Percentiles rank a stretch among this genome's conserved stretches.
These are phyloP conservation scores for Penicillium canariense DNA, from an alignment of 495 filamentous ascomycete species.

Conservation along the genomic window DNA sequence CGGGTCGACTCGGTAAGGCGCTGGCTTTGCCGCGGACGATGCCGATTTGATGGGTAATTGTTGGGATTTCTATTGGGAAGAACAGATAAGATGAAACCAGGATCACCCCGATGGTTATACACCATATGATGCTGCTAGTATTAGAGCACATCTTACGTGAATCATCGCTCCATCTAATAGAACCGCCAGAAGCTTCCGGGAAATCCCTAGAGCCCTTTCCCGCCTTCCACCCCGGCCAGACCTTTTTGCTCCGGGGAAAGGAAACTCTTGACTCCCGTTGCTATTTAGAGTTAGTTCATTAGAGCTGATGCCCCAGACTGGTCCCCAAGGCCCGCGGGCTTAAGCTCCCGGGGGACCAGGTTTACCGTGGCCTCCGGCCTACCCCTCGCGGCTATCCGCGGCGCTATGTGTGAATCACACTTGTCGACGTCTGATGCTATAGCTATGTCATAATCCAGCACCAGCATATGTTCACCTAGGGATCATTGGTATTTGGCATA, in stretches of 20 bases:
- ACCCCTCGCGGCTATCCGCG: slow-evolving; percentile 16
- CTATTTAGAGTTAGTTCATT: slow-evolving; percentile 7
- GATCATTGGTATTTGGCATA: too few relatives aligned
- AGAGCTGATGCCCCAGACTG: background rate
- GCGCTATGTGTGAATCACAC: background rate
- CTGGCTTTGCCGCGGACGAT: slow-evolving; percentile 11
- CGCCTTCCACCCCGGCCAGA: slow-evolving; percentile 20
- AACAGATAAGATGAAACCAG: background rate
- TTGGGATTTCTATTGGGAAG: background rate
- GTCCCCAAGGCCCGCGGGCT: slow-evolving; percentile 14
- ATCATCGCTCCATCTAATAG: background rate
- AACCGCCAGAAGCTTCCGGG: background rate
- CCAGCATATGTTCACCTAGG: background rate
- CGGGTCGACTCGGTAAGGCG: slow-evolving; percentile 25
- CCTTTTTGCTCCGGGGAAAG: slow-evolving; percentile 13
- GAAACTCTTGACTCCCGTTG: background rate
- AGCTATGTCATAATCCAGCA: background rate
- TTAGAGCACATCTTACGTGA: background rate
- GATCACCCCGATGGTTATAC: background rate
- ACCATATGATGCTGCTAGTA: too few relatives aligned
- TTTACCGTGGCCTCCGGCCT: slow-evolving; percentile 12
- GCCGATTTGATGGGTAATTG: slow-evolving; percentile 7
- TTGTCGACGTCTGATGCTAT: background rate
- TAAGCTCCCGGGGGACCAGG: background rate
- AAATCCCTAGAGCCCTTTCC: slow-evolving; percentile 16